Evolutionary conservation across 106 monocot genomes (phyloP).

Genomic region (Hemerocallis citrina): DNA sequence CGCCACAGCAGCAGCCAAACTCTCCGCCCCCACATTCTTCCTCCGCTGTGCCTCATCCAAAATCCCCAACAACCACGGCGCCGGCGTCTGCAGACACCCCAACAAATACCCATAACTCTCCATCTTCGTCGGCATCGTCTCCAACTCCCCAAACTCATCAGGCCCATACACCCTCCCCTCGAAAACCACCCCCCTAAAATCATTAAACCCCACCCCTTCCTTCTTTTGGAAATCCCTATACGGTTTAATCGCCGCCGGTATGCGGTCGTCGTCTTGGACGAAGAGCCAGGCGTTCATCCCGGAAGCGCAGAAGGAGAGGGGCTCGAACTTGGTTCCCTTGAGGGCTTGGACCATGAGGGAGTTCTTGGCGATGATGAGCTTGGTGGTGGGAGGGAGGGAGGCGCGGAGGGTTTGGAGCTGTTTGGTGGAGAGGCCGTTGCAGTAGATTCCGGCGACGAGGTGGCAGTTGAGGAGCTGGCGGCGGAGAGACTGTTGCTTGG

Average conservation of each 20-base stretch:
- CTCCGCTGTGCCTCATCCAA: constrained; percentile 10
- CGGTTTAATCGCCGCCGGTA: constrained; percentile 38
- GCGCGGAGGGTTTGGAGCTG: constrained; percentile 58
- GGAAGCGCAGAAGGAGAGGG: constrained; percentile 27
- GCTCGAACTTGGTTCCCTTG: constrained; percentile 45
- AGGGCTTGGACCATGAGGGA: constrained; percentile 32
- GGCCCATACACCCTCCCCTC: constrained; percentile 59
- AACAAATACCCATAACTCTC: constrained; percentile 37
- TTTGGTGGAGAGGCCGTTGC: constrained; percentile 43
- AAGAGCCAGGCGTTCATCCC: constrained; percentile 77
- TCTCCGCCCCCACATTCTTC: background rate
- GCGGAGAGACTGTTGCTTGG: constrained; percentile 20
- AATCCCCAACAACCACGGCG: constrained; percentile 23
- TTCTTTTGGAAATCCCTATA: constrained; percentile 45
- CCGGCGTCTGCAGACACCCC: constrained; percentile 43
- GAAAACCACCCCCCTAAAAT: constrained; percentile 57
- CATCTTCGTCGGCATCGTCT: constrained; percentile 35
- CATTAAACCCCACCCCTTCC: constrained; percentile 40
- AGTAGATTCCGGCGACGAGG: constrained; percentile 59
- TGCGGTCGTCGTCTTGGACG: constrained; percentile 40
- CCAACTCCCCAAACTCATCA: constrained; percentile 42
- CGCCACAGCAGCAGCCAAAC: background rate
- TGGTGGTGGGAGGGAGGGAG: constrained; percentile 31
- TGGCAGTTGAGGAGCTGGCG: constrained; percentile 51
- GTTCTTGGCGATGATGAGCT: constrained; percentile 51